These are phyloP conservation scores for Coemansia reversa DNA, from an alignment of 192 early-diverging fungal species.

Conservation along the genomic window DNA sequence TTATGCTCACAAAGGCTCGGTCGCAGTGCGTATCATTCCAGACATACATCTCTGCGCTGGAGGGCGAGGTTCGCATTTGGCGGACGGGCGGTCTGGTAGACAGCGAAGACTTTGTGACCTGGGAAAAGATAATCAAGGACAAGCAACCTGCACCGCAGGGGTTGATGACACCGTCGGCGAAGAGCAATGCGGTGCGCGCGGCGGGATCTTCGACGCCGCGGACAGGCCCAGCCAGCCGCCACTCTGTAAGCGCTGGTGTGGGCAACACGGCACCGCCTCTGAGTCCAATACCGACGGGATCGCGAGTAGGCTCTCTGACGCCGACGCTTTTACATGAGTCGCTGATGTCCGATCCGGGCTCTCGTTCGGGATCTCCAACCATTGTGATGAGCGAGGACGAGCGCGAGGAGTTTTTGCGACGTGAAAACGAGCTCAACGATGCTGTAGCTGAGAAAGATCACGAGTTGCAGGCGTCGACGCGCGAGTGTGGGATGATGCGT, in stretches of 20 bases:
- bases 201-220: conserved; percentile 36
- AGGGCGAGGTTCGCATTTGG: conserved; percentile 90
- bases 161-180: conserved; percentile 25
- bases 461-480: conserved; percentile 66
- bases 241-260: conserved; percentile 46
- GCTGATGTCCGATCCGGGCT: conserved; percentile 46
- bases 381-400: conserved; percentile 81
- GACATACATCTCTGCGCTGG: conserved; percentile 77
- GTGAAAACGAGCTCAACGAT: conserved; percentile 96
- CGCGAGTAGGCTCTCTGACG: conserved; percentile 43
- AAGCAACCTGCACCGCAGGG: conserved; percentile 16
- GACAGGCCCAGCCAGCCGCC: conserved; percentile 21
- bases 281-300: conserved; percentile 43
- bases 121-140: conserved; percentile 44
- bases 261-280: conserved; percentile 32
- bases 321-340: conserved; percentile 51
- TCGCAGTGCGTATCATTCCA: conserved; percentile 77
- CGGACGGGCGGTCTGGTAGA: conserved; percentile 72
- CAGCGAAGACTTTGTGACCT: conserved; percentile 57
- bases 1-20: conserved; percentile 87
- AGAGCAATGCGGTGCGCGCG: conserved; percentile 20
- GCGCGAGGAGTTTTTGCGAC: conserved; percentile 88
- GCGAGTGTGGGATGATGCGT: conserved; percentile 60
- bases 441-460: conserved; percentile 89
- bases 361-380: conserved; percentile 68